A percentile compares a stretch with the other conserved stretches of the same genome.
Evolutionary conservation across 257 asterid genomes (phyloP).

Genomic region (Ophiorrhiza pumila): DNA sequence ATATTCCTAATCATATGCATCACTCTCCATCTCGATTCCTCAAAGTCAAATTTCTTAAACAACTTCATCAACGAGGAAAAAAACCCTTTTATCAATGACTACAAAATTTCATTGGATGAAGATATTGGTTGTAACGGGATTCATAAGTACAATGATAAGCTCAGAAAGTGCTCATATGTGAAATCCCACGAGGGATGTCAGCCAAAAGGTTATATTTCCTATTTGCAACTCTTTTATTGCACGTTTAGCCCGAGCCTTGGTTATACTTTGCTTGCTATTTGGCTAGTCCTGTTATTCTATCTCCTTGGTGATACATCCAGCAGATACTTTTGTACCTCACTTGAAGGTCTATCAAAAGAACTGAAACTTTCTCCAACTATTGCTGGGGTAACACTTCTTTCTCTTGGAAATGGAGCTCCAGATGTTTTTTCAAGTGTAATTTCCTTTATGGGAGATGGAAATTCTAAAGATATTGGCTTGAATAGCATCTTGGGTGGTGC

Average conservation of each 20-base stretch:
- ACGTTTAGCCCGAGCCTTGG: slow-evolving; percentile 27
- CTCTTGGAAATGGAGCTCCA: slow-evolving; percentile 40
- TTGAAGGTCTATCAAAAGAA: slow-evolving; percentile 23
- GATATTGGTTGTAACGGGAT: slow-evolving; percentile 23
- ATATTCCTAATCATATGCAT: slow-evolving; percentile 15
- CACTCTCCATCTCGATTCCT: not conserved
- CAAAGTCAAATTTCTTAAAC: not conserved
- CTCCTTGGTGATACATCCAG: slow-evolving; percentile 35
- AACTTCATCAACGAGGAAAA: not conserved
- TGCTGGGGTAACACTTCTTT: slow-evolving; percentile 35
- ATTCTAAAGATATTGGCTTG: slow-evolving; percentile 22
- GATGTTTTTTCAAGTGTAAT: slow-evolving; percentile 26
- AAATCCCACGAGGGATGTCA: slow-evolving; percentile 29
- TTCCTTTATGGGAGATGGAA: slow-evolving; percentile 26
- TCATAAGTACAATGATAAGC: not conserved
- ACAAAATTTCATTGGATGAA: not conserved
- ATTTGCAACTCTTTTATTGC: slow-evolving; percentile 34
- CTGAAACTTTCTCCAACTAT: slow-evolving; percentile 28
- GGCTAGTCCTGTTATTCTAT: slow-evolving; percentile 34
- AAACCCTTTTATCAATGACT: not conserved
- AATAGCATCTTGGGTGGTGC: slow-evolving; percentile 26
- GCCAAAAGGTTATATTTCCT: slow-evolving; percentile 29
- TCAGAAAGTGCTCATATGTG: slow-evolving; percentile 26
- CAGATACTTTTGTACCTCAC: slow-evolving; percentile 34
- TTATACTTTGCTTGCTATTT: slow-evolving; percentile 8